phyloP scores from a whole-genome alignment of 83 land plant species.

The Picea engelmannii region DNA sequence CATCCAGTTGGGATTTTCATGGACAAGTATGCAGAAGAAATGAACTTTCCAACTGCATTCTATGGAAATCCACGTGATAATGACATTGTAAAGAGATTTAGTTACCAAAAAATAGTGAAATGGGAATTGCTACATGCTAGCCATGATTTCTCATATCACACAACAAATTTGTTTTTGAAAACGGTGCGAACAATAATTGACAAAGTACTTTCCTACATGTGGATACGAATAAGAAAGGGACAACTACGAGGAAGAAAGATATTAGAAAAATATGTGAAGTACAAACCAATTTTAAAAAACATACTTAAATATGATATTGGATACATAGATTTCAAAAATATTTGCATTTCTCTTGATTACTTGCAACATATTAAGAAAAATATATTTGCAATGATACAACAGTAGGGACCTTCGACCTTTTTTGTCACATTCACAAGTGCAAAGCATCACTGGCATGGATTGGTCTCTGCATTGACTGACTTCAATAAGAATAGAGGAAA shows the following conservation, averaged over 20 bases:
- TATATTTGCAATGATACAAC: neutral
- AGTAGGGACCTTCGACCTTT: neutral
- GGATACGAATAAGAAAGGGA: neutral
- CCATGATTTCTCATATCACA: neutral
- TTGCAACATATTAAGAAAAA: neutral
- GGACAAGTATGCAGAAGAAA: neutral
- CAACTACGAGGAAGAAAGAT: neutral
- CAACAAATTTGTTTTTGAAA: neutral
- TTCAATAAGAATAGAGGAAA: too few species aligned
- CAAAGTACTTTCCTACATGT: neutral
- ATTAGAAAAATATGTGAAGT: too few species aligned
- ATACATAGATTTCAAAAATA: too few species aligned
- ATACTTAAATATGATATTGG: neutral
- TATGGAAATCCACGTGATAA: too few species aligned
- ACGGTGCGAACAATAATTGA: neutral
- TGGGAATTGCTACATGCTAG: neutral
- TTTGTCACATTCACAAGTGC: neutral
- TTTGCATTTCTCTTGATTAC: neutral
- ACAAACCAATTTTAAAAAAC: too few species aligned
- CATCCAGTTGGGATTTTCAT: neutral
- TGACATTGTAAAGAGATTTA: neutral
- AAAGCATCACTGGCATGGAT: too few species aligned
- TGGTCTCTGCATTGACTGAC: too few species aligned
- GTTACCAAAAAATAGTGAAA: too few species aligned
- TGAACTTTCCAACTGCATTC: neutral